Conservation (phyloP, 2,329 filamentous ascomycete genomes). For the Aureobasidium sp. region DNA sequence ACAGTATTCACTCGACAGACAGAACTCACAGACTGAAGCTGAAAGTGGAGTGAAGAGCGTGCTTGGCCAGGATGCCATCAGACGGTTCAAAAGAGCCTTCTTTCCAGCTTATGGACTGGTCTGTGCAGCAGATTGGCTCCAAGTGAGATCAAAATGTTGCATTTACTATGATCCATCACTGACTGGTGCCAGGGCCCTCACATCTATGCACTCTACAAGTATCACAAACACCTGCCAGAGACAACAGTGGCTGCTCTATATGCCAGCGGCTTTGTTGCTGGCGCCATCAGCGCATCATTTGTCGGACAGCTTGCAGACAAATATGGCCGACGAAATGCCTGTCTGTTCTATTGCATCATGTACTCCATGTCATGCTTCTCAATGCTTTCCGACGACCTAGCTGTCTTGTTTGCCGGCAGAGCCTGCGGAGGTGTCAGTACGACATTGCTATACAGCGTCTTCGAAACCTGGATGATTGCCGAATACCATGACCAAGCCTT, state of each 20-base stretch:
- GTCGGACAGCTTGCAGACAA: slow-evolving; percentile 44
- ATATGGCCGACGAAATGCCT: slow-evolving; percentile 47
- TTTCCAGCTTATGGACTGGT: slow-evolving; percentile 41
- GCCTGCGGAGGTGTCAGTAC: slow-evolving; percentile 50
- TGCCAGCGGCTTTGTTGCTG: slow-evolving; percentile 44
- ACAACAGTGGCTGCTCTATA: slow-evolving; percentile 41
- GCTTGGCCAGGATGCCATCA: slow-evolving; percentile 25
- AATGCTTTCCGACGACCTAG: slow-evolving; percentile 42
- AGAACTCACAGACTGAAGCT: slow-evolving; percentile 13
- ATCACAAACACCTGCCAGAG: slow-evolving; percentile 43
- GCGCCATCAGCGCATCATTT: slow-evolving; percentile 43
- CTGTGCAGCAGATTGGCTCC: slow-evolving; percentile 42
- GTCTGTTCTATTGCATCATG: slow-evolving; percentile 48
- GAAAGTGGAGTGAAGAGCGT: slow-evolving; percentile 24
- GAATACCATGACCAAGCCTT: slow-evolving; percentile 47
- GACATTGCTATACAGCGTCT: slow-evolving; percentile 52
- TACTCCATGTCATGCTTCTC: slow-evolving; percentile 49
- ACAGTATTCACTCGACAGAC: slow-evolving; percentile 16
- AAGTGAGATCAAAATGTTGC: slow-evolving; percentile 25
- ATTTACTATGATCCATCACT: slow-evolving; percentile 12
- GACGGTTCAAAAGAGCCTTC: slow-evolving; percentile 36
- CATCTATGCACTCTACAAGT: slow-evolving; percentile 48
- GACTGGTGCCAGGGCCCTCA: slow-evolving; percentile 35
- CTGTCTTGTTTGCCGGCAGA: slow-evolving; percentile 46
- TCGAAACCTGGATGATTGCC: slow-evolving; percentile 57